Base-by-base conservation (phyloP, 805 yeast genomes). In the Saturnispora zaruensis region DNA sequence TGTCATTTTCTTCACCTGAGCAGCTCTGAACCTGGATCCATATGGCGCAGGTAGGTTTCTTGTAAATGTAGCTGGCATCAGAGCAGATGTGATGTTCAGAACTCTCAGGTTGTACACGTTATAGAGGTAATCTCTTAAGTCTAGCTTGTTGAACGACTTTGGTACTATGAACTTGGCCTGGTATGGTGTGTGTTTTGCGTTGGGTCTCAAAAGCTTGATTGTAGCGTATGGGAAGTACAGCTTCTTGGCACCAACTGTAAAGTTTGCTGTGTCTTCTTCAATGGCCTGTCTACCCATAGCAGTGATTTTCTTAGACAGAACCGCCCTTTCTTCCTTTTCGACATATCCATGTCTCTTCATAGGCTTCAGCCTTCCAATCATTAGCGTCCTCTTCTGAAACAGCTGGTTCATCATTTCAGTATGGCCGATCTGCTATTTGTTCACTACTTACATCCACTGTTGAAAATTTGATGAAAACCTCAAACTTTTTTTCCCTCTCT, bases 151-250 rank as follows among this genome's bases (percentile, higher is more conserved):
- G 75, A 93, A 90, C 49, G 87, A 79, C 62, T 85, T 80, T 14
- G 99, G 99, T 18, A 95, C 99, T 55, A 87, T 79, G 68, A 93
- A 93, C 66, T 88, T 89, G 45, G 98, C 98, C 68, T 89, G 97
- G 69, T 86, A 90, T 44, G 99, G 99, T 0, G 96, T 86, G 68
- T 87, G 96, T 62, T 87, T 87, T n/a, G 98, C 96, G 61, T 86
- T 86, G 41, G 97, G 96, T 63, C 96, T 78, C 54, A 93, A 69
- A 30, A 91, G 72, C 46, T 86, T 79, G 36, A 91, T 73, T 54
- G 91, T 74, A 1, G 95, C 96, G 54, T 81, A 80, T 30, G 99
- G 99, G 66, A 91, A 86, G 64, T 79, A 90, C 8, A 85, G 72
- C 55, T 84, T 73, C 56, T 76, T 79, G 5, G 79, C 82, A 59